Base-by-base conservation (phyloP, 192 early-diverging fungal genomes). In the Borealophlyctis nickersoniae region DNA sequence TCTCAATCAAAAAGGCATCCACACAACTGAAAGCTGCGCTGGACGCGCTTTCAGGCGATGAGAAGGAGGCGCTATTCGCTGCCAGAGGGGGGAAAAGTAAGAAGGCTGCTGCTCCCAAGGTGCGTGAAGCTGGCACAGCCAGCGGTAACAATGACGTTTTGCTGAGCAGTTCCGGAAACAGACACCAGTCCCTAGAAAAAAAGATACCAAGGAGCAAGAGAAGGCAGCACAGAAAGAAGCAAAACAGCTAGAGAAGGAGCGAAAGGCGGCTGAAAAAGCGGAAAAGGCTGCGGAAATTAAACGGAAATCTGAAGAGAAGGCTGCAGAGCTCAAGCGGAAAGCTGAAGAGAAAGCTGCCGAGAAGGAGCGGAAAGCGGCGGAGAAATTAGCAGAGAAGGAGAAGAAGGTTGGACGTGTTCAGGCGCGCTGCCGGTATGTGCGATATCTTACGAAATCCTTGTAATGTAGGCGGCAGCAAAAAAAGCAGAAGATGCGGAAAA, bases 211-310 rank as follows among this genome's bases (percentile, higher is more conserved):
- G n/a, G n/a, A n/a, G n/a, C n/a, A n/a, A n/a, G n/a, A n/a, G n/a
- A n/a, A n/a, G n/a, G n/a, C n/a, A n/a, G 9, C 39, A 13, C 11
- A n/a, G n/a, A 13, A 9, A 13, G 39, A n/a, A 48, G 11, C 39
- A 9, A 48, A 48, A n/a, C 39, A n/a, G n/a, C n/a, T n/a, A 48
- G n/a, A 54, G n/a, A 60, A 28, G 62, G 64, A n/a, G 34, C 30
- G 26, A 49, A 72, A 60, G 36, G 53, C 34, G 23, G 56, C 59
- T n/a, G 67, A 69, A 54, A 63, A 62, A 4, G 57, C 65, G 0
- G 60, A 69, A 54, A 63, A 62, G 5, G 57, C 65, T 0, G 60
- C 75, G 26, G 81, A 81, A 48, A 70, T 75, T 61, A 61, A 77
- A 30, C 67, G 58, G 32, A 74, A 63, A 39, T 54, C 69, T 63